Conservation (phyloP, 2,329 filamentous ascomycete species). For the Pezicula rhizophila region DNA sequence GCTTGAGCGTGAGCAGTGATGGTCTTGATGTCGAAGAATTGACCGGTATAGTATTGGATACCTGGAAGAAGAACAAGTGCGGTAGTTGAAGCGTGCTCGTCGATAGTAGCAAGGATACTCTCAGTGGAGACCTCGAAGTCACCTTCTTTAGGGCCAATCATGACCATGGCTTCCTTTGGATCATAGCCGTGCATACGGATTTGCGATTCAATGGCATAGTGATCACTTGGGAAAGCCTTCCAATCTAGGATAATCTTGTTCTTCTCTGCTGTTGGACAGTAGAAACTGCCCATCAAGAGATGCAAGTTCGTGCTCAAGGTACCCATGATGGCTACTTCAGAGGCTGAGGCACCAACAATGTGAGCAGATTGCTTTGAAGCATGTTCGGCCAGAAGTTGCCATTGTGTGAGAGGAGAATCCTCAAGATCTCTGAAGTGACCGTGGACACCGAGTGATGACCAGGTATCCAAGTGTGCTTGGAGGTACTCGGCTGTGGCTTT, state of each 20-base stretch:
- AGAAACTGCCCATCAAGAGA: constrained; percentile 65
- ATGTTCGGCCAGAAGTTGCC: constrained; percentile 73
- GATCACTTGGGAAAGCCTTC: constrained; percentile 84
- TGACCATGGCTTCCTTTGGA: constrained; percentile 63
- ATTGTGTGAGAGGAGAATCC: constrained; percentile 62
- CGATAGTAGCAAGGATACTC: constrained; percentile 66
- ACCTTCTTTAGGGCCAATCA: constrained; percentile 58
- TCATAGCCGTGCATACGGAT: constrained; percentile 62
- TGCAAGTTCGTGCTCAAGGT: constrained; percentile 70
- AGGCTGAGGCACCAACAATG: constrained; percentile 65
- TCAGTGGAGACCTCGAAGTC: constrained; percentile 61
- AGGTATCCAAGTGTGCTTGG: constrained; percentile 70
- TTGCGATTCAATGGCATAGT: constrained; percentile 81
- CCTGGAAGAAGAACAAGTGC: constrained; percentile 77
- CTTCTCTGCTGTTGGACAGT: constrained; percentile 51
- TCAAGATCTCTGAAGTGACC: constrained; percentile 71
- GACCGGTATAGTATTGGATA: constrained; percentile 88
- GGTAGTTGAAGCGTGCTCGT: constrained; percentile 64
- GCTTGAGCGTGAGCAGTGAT: constrained; percentile 74
- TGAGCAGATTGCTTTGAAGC: constrained; percentile 64
- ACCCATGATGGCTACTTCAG: constrained; percentile 83
- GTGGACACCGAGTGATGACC: constrained; percentile 77
- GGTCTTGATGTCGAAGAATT: constrained; percentile 73
- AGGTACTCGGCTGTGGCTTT: constrained; percentile 59
- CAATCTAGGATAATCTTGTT: constrained; percentile 68